Evolutionary conservation across 768 basidiomycete species (phyloP).

Genomic region (Kwoniella dendrophila): DNA sequence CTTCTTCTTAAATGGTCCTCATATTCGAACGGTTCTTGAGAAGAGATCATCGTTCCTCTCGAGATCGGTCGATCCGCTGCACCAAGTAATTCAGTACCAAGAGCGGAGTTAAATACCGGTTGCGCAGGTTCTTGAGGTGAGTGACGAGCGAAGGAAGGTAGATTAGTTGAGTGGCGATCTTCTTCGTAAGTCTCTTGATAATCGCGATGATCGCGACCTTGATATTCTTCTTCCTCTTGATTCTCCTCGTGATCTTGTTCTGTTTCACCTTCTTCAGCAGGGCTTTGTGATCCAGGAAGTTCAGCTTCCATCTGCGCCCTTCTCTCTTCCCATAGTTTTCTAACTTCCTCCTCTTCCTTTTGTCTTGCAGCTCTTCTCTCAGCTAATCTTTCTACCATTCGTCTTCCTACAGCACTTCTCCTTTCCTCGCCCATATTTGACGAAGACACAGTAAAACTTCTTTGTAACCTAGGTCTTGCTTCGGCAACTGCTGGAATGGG

Average conservation of each 20-base stretch:
- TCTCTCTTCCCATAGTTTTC: slow-evolving; percentile 37
- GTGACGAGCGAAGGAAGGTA: slow-evolving; percentile 15
- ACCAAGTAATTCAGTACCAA: slow-evolving; percentile 10
- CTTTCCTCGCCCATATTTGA: slow-evolving; percentile 54
- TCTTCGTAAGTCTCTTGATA: neutral
- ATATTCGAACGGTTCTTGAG: slow-evolving; percentile 52
- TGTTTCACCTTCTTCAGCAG: slow-evolving; percentile 13
- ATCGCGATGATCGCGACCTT: neutral
- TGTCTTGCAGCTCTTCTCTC: slow-evolving; percentile 44
- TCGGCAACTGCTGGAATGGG: slow-evolving; percentile 1
- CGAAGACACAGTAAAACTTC: slow-evolving; percentile 52
- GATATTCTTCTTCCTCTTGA: neutral
- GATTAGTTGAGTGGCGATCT: neutral
- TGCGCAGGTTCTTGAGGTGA: slow-evolving; percentile 22
- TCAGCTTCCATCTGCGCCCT: slow-evolving; percentile 12
- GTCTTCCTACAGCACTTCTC: slow-evolving; percentile 54
- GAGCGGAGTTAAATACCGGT: neutral
- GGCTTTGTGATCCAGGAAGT: neutral
- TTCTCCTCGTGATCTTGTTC: slow-evolving; percentile 3
- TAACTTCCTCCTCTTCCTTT: slow-evolving; percentile 45
- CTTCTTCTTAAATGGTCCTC: slow-evolving; percentile 49
- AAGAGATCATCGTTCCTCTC: slow-evolving; percentile 40
- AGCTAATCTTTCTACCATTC: slow-evolving; percentile 55
- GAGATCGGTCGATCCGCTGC: slow-evolving; percentile 42
- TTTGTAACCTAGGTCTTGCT: slow-evolving; percentile 43